Evolutionary conservation across 176 grass and related monocot species (phyloP), one percentile per base, ranked within the genome.

Genomic region (Coix lacrymajobi): DNA sequence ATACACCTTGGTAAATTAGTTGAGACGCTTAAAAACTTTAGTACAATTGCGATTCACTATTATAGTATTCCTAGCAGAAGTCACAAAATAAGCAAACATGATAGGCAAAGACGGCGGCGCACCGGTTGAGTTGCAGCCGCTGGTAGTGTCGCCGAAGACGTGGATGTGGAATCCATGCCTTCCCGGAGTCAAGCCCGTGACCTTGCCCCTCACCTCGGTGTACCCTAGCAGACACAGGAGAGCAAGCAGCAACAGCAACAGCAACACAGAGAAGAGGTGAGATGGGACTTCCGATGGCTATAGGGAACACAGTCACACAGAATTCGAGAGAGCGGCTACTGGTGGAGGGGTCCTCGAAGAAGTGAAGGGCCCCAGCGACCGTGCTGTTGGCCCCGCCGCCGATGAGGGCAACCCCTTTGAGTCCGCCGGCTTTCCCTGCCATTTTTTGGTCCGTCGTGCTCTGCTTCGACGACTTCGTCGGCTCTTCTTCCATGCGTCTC

Each of bases 61-160:
- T 22, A 16, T 22, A 38, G 3, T 40, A 13, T 29, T 19, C 28
- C 26, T 11, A 75, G 32, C 41, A 74, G 3, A 10, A 80, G 40
- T 83, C 34, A 66, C 2, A 76, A 24, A 80, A 11, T 28, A n/a
- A 75, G 80, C 24, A 75, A 70, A 14, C 25, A 1, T 19, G 31
- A 30, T 8, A 38, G 30, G 22, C 22, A 28, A 46, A 19, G 20
- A 67, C 24, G 57, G 39, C 44, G 14, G 83, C 77, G 0, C 58
- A 89, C 92, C 89, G 11, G 86, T 94, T 44, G 89, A 94, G 32
- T 86, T 91, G 92, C 89, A 94, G 84, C 89, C 89, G 39, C 89
- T 94, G 66, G 92, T 94, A 66, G 92, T 94, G 89, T 94, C 89
- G 11, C 92, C 81, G 37, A 94, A 89, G 22, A 87, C 52, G 75